Conservation (phyloP, 306 rosid genomes). For the Castanea sativa region DNA sequence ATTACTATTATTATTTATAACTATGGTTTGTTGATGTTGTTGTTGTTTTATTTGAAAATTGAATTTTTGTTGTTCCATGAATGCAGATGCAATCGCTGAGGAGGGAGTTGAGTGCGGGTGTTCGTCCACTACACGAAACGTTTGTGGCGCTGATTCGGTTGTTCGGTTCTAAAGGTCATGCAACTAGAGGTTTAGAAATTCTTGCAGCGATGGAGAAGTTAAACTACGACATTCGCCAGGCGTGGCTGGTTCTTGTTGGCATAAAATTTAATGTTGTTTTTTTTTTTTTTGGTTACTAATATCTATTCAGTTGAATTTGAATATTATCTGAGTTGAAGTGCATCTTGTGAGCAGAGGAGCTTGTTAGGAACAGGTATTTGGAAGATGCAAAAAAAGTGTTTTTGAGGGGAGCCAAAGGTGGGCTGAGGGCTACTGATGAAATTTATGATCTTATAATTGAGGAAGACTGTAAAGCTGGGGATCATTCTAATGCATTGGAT, state of each 20-base stretch:
- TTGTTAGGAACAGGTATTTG: constrained; percentile 58
- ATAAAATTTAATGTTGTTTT: constrained; percentile 2
- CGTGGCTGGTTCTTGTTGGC: constrained; percentile 86
- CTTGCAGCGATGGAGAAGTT: constrained; percentile 88
- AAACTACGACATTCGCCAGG: constrained; percentile 75
- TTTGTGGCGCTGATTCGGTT: constrained; percentile 72
- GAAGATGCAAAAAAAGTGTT: constrained; percentile 85
- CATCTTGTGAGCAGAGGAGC: constrained; percentile 58
- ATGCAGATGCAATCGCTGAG: constrained; percentile 74
- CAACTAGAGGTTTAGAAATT: constrained; percentile 64
- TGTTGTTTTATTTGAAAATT: neutral
- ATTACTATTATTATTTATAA: no score
- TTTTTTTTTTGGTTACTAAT: neutral
- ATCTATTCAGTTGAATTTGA: neutral
- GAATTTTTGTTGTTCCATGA: neutral
- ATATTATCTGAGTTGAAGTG: constrained; percentile 12
- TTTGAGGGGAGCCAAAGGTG: constrained; percentile 81
- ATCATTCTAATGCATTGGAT: constrained; percentile 87
- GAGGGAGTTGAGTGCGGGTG: constrained; percentile 80
- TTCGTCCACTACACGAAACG: constrained; percentile 88
- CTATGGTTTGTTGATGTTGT: no score
- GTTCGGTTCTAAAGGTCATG: constrained; percentile 71
- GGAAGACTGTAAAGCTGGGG: constrained; percentile 80
- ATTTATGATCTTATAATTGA: constrained; percentile 72
- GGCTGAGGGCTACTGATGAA: constrained; percentile 75